Evolutionary conservation across 164 flowering plant genomes (phyloP), one percentile per base, ranked within the genome.

Genomic region (Vitis rotundifolia): DNA sequence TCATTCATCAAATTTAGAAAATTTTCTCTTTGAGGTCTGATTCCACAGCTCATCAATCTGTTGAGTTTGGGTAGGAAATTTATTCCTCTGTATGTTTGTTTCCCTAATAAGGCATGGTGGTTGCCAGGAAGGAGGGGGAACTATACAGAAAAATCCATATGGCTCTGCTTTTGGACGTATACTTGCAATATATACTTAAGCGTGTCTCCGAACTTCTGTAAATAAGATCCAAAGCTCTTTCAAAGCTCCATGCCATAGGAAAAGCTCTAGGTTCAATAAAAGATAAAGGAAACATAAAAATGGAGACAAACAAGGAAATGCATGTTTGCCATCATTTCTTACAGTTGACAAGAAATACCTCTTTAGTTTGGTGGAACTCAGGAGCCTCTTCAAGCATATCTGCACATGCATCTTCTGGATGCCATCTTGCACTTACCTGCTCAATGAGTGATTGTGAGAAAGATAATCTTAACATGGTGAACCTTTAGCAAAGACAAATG

Each of bases 111-210:
- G 72, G 65, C 82, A 81, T 58, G 89, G 85, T 37, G 86, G 81
- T 28, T 79, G 57, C 90, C 93, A 88, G 2, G 89, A 82, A 66
- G 82, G 71, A 66, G 93, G 90, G 51, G 93, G 93, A 63, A 87
- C 85, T 77, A 88, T 85, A 61, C 90, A 89, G 58, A 89, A 84
- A 19, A 87, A 75, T 29, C 93, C 93, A 81, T 75, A 84, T n/a
- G 66, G 61, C 67, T 87, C 88, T 28, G 83, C 88, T 70, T 61
- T 75, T 5, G 74, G 50, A 29, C 85, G 83, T 76, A 88, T 81
- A 72, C 79, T 81, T 70, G 80, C 80, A 51, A 87, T 77, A 73
- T 82, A 88, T 22, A 22, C 61, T 79, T 73, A 16, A 79, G 57
- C 16, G 81, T 74, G 66, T 88, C 89, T 62, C 57, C 67, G 59